Percentiles rank a stretch among this genome's conserved stretches.
These are phyloP conservation scores for Cladorrhinum sp. DNA, from an alignment of 2,329 filamentous ascomycete species.

Conservation along the genomic window DNA sequence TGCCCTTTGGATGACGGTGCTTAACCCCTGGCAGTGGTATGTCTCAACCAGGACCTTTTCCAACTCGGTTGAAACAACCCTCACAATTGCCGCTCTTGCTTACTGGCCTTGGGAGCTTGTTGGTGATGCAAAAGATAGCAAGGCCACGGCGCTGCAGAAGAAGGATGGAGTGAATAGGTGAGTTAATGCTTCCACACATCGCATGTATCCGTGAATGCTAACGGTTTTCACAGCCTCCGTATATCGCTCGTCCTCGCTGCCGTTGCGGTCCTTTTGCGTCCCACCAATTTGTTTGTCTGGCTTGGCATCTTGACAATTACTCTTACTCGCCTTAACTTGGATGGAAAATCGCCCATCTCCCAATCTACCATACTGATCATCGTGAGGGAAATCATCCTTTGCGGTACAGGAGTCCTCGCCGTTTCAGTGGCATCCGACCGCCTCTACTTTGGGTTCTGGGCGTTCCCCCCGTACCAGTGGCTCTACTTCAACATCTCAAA, in stretches of 20 bases:
- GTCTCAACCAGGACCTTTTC: constrained; percentile 90
- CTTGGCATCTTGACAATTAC: constrained; percentile 58
- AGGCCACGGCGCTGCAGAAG: constrained; percentile 37
- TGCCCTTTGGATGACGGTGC: constrained; percentile 67
- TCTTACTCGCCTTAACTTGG: constrained; percentile 30
- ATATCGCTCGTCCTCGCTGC: constrained; percentile 72
- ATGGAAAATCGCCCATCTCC: constrained; percentile 43
- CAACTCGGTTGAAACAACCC: constrained; percentile 86
- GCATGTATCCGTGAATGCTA: not conserved
- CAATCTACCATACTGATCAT: constrained; percentile 50
- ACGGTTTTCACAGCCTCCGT: constrained; percentile 44
- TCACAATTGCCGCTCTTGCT: constrained; percentile 76
- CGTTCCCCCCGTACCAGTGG: constrained; percentile 83
- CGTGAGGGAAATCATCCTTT: constrained; percentile 61
- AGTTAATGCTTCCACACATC: constrained; percentile 26
- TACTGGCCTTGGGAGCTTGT: constrained; percentile 84
- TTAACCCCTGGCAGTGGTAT: constrained; percentile 95
- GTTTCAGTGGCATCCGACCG: constrained; percentile 68
- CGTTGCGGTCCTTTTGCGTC: constrained; percentile 78
- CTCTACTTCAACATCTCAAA: constrained; percentile 88
- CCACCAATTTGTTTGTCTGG: constrained; percentile 90
- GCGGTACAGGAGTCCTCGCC: constrained; percentile 58
- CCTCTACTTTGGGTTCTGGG: constrained; percentile 80
- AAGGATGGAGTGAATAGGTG: constrained; percentile 26
- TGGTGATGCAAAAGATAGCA: constrained; percentile 37